Percentiles rank a stretch among this genome's conserved stretches.
Evolutionary conservation across 164 flowering plant species (phyloP).

Genomic region (Vitis labrusca): DNA sequence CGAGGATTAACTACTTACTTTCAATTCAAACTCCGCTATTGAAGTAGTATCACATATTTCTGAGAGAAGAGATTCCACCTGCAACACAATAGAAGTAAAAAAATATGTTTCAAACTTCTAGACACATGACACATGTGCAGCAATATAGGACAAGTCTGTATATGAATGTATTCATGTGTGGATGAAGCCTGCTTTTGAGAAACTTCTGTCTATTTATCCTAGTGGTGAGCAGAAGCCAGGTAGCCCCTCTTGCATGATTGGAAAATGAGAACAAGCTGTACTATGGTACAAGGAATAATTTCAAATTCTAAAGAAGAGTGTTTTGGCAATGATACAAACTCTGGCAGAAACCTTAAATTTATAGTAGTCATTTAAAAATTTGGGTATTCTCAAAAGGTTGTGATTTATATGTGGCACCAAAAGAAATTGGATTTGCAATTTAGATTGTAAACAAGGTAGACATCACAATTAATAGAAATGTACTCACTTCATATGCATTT

Average conservation of each 20-base stretch:
- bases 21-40: slow-evolving; percentile 76
- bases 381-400: too few relatives aligned
- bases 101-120: not conserved
- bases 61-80: slow-evolving; percentile 69
- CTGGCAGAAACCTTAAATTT: too few relatives aligned
- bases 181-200: not conserved
- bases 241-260: not conserved
- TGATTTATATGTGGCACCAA: too few relatives aligned
- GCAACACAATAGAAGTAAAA: slow-evolving; percentile 10
- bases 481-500: slow-evolving; percentile 47
- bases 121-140: not conserved
- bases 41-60: slow-evolving; percentile 72
- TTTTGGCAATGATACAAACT: not conserved
- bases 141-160: not conserved
- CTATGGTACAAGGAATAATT: not conserved
- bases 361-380: too few relatives aligned
- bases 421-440: too few relatives aligned
- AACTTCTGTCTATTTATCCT: not conserved
- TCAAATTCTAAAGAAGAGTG: not conserved
- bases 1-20: slow-evolving; percentile 37
- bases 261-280: not conserved
- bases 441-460: too few relatives aligned
- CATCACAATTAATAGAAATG: not conserved
- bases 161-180: not conserved
- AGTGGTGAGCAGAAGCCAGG: not conserved